Evolutionary conservation across 1,284 basidiomycete species (phyloP).

Genomic region (Pseudozyma sp.): DNA sequence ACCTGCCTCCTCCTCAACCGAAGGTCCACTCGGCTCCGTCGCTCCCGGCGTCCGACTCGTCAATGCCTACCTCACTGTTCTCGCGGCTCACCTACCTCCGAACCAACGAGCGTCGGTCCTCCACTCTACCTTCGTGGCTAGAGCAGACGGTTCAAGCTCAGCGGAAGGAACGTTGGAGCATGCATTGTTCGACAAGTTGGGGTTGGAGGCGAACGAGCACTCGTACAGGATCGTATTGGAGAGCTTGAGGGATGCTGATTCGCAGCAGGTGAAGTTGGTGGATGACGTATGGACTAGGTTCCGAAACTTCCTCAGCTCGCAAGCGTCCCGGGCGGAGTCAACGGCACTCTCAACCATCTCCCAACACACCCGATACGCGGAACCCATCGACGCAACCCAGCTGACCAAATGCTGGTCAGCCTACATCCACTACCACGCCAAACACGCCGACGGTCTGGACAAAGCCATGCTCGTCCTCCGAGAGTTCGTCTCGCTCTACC

Average conservation of each 20-base stretch:
- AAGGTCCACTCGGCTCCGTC: slow-evolving; percentile 75
- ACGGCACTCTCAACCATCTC: background rate
- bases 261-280: slow-evolving; percentile 1
- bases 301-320: background rate
- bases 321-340: background rate
- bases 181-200: slow-evolving; percentile 44
- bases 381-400: slow-evolving; percentile 17
- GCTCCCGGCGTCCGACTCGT: slow-evolving; percentile 76
- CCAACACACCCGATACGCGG: background rate
- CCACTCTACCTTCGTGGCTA: background rate
- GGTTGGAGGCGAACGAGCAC: slow-evolving; percentile 52
- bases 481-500: slow-evolving; percentile 21
- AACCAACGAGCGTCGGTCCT: slow-evolving; percentile 3
- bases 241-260: slow-evolving; percentile 7
- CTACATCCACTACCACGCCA: slow-evolving; percentile 50
- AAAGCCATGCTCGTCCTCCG: slow-evolving; percentile 6
- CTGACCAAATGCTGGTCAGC: slow-evolving; percentile 45
- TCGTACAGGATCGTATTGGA: slow-evolving; percentile 49
- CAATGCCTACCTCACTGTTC: slow-evolving; percentile 84
- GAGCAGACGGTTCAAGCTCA: no score
- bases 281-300: slow-evolving; percentile 46
- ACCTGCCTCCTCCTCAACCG: slow-evolving; percentile 33
- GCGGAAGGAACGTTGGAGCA: slow-evolving; percentile 12
- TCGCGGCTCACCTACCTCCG: slow-evolving; percentile 70
- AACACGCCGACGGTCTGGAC: slow-evolving; percentile 18